Percentiles rank a stretch among this genome's conserved stretches.
phyloP scores from a whole-genome alignment of 2,329 filamentous ascomycete species.

The Coniochaeta sp. region DNA sequence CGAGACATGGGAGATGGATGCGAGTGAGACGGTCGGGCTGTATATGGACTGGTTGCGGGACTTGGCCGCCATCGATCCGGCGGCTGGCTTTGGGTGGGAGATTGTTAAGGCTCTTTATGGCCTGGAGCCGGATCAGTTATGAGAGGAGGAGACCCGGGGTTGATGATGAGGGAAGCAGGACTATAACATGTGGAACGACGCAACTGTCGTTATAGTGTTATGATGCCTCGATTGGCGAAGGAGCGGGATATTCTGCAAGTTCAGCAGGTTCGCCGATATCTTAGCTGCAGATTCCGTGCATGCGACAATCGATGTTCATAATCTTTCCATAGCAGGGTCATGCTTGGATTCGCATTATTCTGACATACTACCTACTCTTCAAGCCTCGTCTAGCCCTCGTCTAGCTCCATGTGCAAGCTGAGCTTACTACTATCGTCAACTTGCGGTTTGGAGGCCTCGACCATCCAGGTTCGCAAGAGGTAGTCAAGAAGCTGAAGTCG shows the following conservation, averaged over 20 bases:
- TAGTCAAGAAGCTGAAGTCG: too few species aligned
- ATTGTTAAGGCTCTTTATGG: slow-evolving; percentile 39
- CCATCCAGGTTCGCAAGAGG: too few species aligned
- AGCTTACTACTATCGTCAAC: too few species aligned
- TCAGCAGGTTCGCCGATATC: neutral
- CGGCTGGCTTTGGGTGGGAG: slow-evolving; percentile 49
- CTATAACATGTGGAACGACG: too few species aligned
- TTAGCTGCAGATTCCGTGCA: neutral
- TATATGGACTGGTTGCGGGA: slow-evolving; percentile 55
- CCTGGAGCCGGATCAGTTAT: slow-evolving; percentile 15
- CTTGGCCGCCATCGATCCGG: slow-evolving; percentile 43
- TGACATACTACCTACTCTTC: too few species aligned
- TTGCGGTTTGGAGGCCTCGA: too few species aligned
- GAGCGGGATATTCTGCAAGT: neutral
- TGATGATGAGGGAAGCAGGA: too few species aligned
- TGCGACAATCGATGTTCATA: neutral
- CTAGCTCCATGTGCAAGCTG: too few species aligned
- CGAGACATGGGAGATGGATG: slow-evolving; percentile 40
- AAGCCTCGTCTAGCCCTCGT: too few species aligned
- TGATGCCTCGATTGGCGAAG: neutral
- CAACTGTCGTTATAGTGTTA: too few species aligned
- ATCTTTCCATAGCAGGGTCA: too few species aligned
- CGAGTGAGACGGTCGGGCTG: slow-evolving; percentile 37
- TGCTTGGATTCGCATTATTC: too few species aligned
- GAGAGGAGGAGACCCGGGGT: neutral